Conservation (phyloP, 2,329 filamentous ascomycete genomes). For the Diplodia scrobiculata region DNA sequence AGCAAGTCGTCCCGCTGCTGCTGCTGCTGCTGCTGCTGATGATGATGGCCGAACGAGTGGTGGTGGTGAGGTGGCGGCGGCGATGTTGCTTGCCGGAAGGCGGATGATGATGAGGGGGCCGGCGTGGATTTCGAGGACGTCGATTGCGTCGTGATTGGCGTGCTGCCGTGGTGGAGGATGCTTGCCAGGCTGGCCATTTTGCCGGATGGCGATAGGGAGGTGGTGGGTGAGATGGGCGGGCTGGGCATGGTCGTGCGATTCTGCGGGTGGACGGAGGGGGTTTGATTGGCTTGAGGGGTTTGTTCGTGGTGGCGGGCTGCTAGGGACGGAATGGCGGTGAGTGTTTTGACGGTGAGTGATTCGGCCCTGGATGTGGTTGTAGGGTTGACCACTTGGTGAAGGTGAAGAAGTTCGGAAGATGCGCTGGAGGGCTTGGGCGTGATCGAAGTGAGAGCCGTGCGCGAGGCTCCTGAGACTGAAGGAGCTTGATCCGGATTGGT, state of each 20-base stretch:
- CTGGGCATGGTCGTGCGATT: constrained; percentile 4
- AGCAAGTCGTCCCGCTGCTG: not conserved
- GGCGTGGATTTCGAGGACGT: constrained; percentile 6
- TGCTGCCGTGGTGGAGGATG: constrained; percentile 10
- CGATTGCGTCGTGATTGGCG: not conserved
- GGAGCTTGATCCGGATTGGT: not conserved
- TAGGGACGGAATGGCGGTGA: constrained; percentile 10
- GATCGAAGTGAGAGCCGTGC: not conserved
- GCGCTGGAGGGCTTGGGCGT: not conserved
- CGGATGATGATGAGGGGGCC: not conserved
- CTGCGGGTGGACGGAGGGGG: not conserved
- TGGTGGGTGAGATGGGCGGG: constrained; percentile 24
- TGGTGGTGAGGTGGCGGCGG: constrained; percentile 2
- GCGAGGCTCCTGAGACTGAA: not conserved
- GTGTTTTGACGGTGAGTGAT: not conserved
- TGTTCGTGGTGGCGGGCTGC: not conserved
- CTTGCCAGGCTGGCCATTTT: constrained; percentile 18
- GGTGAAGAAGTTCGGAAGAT: not conserved
- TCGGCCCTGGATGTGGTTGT: not conserved
- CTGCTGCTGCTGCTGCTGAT: not conserved
- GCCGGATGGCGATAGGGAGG: constrained; percentile 13
- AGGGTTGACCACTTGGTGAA: not conserved
- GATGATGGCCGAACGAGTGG: not conserved
- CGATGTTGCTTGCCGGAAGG: not conserved
- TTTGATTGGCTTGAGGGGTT: not conserved